Percentiles rank a stretch among this genome's conserved stretches.
Evolutionary conservation across 495 filamentous ascomycete species (phyloP).

Genomic region (Annulohypoxylon nitens): DNA sequence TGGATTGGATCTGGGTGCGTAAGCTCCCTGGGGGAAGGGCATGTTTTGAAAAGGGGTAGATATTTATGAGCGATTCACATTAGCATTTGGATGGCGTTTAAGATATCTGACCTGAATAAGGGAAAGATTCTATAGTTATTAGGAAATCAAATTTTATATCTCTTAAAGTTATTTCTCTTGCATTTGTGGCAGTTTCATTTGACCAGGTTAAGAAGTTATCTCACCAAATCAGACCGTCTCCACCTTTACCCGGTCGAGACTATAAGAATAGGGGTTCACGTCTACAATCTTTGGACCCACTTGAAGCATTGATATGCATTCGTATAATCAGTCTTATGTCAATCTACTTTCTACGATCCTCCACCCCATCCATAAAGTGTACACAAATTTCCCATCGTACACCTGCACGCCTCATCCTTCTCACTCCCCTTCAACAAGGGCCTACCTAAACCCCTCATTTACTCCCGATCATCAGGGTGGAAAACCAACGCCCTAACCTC

Average conservation of each 20-base stretch:
- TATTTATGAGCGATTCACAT: background rate
- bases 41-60: background rate
- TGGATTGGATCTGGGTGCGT: conserved; percentile 40
- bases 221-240: too few species aligned
- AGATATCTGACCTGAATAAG: conserved; percentile 20
- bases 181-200: too few species aligned
- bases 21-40: background rate
- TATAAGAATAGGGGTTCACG: too few species aligned
- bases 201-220: too few species aligned
- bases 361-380: background rate
- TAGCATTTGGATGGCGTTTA: conserved; percentile 12
- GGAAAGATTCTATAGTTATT: too few species aligned
- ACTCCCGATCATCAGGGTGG: conserved; percentile 51
- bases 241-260: too few species aligned
- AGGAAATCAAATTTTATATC: too few species aligned
- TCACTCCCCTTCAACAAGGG: too few species aligned
- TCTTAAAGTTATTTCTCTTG: too few species aligned
- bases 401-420: background rate
- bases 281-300: too few species aligned
- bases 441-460: background rate
- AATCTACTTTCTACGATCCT: conserved; percentile 31
- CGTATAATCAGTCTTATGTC: conserved; percentile 1
- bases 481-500: conserved; percentile 72
- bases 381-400: background rate
- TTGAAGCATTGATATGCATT: too few species aligned